Base-by-base conservation (phyloP, 192 early-diverging fungal genomes). In the Phycomyces blakesleeanus region DNA sequence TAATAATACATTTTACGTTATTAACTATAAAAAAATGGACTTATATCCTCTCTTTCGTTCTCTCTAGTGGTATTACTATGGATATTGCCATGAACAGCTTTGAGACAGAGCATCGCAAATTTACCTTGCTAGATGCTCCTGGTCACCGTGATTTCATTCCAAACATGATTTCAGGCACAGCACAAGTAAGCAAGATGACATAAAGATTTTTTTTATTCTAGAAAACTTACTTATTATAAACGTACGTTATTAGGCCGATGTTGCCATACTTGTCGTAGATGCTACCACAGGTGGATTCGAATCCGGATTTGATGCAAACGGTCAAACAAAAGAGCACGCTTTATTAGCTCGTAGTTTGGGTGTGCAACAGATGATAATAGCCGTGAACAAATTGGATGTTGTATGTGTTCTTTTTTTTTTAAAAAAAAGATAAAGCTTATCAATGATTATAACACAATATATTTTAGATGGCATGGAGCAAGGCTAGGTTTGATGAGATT, bases 71-170 rank as follows among this genome's bases (percentile, higher is more conserved):
- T 20, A 93, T 99, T 44, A 99, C 97, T 0, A 99, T 98, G 81
- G 96, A 99, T 64, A 84, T 98, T 59, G 97, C 92, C 21, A 89
- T 93, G 51, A 90, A 82, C 27, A 81, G 87, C 59, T 99, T 99
- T 72, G 84, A 90, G 66, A 99, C 96, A 1, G 59, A 68, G 20
- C 65, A 88, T 29, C 80, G 87, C 20, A 73, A 78, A 29, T 96
- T 96, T 62, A 97, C 93, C 5, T 61, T 99, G 12, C 68, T 99
- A 64, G 97, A 99, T 69, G 93, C 96, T 2, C 97, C 97, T 2
- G 97, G 97, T 3, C 97, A 99, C 67, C 81, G 91, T 21, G 97
- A 99, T 76, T 99, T 99, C 75, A 89, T 99, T 55, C 96, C 97
- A n/a, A 95, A 96, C 70, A 98, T 99, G 96, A 97, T 99, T 64